Percentiles rank a stretch among this genome's conserved stretches.
phyloP scores from a whole-genome alignment of 768 basidiomycete genomes.

The Mycena leptocephala region DNA sequence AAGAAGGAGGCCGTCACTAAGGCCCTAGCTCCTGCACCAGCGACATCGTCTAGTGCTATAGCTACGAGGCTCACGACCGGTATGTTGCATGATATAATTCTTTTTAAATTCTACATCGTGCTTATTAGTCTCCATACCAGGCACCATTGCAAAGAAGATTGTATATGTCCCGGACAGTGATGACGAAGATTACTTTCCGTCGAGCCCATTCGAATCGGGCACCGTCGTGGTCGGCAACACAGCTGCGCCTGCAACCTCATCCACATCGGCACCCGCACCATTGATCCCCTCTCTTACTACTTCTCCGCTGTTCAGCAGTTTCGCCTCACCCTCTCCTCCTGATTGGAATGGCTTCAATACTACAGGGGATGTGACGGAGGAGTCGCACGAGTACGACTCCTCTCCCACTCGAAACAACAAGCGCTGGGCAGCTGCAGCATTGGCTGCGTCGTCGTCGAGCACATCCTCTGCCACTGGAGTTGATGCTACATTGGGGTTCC shows the following conservation, averaged over 20 bases:
- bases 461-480: not conserved
- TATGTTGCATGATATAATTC: no score
- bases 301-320: not conserved
- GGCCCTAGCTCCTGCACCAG: not conserved
- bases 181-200: not conserved
- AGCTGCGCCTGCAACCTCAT: not conserved
- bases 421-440: not conserved
- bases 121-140: not conserved
- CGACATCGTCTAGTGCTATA: not conserved
- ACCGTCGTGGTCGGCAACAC: not conserved
- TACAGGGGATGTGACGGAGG: not conserved
- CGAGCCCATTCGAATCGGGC: not conserved
- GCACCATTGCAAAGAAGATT: not conserved
- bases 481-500: not conserved
- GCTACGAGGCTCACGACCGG: not conserved
- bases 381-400: not conserved
- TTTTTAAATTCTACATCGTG: not conserved
- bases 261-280: not conserved
- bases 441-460: not conserved
- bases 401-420: not conserved
- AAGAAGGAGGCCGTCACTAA: not conserved
- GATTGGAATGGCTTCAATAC: not conserved
- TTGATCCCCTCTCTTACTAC: not conserved
- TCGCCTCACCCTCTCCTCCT: not conserved
- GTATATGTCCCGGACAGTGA: not conserved